Evolutionary conservation across 257 asterid species (phyloP), one percentile per base, ranked within the genome.

Genomic region (Nicotiana tabacum): DNA sequence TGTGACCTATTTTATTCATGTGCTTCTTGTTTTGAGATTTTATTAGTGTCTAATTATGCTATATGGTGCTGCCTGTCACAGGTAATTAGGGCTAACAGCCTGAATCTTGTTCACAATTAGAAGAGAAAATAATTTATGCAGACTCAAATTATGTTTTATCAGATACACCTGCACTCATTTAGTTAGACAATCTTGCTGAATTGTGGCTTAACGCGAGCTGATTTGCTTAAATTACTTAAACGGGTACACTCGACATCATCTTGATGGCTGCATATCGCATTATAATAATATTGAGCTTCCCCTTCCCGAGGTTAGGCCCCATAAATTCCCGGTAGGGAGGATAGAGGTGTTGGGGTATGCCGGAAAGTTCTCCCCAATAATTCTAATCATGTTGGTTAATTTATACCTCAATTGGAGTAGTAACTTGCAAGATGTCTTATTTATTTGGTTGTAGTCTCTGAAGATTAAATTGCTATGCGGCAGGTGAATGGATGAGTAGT

Each of bases 401-500:
- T 48, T 15, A 4, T 51, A 6, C 15, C 64, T 8, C 46, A 29
- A 76, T 29, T 76, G 64, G 16, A 51, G 64, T 51, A 3, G 8
- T 51, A 76, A 76, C 16, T 76, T 12, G 30, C 27, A 76, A 76
- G 4, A 74, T 74, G 17, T 48, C 43, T 12, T 46, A 24, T 74
- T 69, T 76, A 16, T 76, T 51, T 76, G 5, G 16, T 76, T 9
- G 46, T 76, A 15, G 46, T 76, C 53, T 48, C 46, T 76, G 64
- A 76, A 51, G 9, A 76, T 27, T 51, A 51, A 76, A 64, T 82
- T 77, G 30, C 69, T 80, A 8, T 58, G 78, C 13, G 11, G 39
- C 78, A 90, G 92, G 91, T 82, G 91, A 90, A 82, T 90, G 92
- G 91, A 87, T 87, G 92, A 86, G 84, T 72, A 86, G 78, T 78